Evolutionary conservation across 23 red algal genomes (phyloP), one percentile per base, ranked within the genome.

Genomic region (Gracilaria caudata): DNA sequence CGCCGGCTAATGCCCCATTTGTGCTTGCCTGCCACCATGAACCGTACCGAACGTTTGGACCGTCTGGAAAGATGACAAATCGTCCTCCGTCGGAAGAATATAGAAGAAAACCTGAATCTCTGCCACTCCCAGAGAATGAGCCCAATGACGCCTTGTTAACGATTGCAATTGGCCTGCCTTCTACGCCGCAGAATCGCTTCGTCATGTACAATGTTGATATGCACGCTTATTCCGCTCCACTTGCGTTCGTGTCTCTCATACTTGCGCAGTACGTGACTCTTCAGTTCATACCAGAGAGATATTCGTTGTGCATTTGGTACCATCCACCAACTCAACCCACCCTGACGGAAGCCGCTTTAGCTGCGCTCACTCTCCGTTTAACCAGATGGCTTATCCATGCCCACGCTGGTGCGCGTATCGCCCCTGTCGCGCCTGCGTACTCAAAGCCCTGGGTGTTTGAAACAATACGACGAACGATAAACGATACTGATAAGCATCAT

Each of bases 361-460:
- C 70, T 12, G 37, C 70, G 2, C 33, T 38, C n/a, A 23, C 11
- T 4, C 38, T 75, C 6, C 70, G 70, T 2, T 40, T 75, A 19
- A 40, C 43, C 7, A 23, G 70, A 12, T 75, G 70, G 70, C 39
- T 75, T 29, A 19, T 29, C 20, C 70, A 75, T 29, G 70, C 43
- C 10, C 20, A 11, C 70, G 39, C 37, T 20, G 70, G 70, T 4
- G 37, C 70, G 1, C 70, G 70, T 20, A 17, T 47, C 38, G 38
- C 40, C 20, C 70, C 70, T 4, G 23, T 75, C 14, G 38, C 73
- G 26, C 51, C 77, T 4, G 37, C 65, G 0, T 86, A 57, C 64
- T 21, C 64, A 16, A 73, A 66, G 46, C 56, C 20, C 12, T 86
- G 82, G 82, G 82, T 86, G 3, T 86, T 51, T 40, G 65, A 86